Base-by-base conservation (phyloP, 768 basidiomycete genomes). In the Auricularia auricula-judae region DNA sequence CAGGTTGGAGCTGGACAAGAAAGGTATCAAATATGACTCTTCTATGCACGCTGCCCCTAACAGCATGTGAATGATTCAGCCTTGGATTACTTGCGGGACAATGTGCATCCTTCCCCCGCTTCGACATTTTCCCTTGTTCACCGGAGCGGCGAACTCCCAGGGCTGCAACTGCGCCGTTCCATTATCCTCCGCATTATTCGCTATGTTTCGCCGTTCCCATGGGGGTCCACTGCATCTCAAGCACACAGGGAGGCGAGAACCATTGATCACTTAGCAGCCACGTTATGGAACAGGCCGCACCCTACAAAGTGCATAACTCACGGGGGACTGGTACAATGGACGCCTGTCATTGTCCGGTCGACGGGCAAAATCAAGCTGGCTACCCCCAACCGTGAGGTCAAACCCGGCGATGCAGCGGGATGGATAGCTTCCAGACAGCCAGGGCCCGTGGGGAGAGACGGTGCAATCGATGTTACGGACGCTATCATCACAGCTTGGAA, bases 221-320 rank as follows among this genome's bases (percentile, higher is more conserved):
- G 91, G 91, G 91, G 91, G 3, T 84, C 84, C 59, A 69, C 80
- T 18, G 80, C 77, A 7, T 82, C 90, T 1, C 85, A 90, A 67
- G 83, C 79, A 2, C 74, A 80, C 65, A 80, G 91, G 39, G 79
- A 83, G 8, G 72, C 70, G 47, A 67, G 64, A 4, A 81, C 79
- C 61, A 71, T 88, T 35, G 66, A 75, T 1, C 78, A 77, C 43
- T 83, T 91, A 64, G 71, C 81, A 21, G 61, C 72, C 12, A 75
- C 74, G 4, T 66, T 91, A 4, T 88, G 84, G 82, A 61, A 70
- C 70, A 34, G 58, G 36, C 36, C 23, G 43, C n/a, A 16, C 14
- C 42, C 63, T 44, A 7, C 63, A 42, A 61, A 29, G 7, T 12
- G 23, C 12, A 29, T 60, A 8, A 21, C 73, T 74, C 3, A 81